Percentiles rank a stretch among this genome's conserved stretches.
Evolutionary conservation across 495 filamentous ascomycete species (phyloP).

Genomic region (Hyphodiscus hymeniophilus): DNA sequence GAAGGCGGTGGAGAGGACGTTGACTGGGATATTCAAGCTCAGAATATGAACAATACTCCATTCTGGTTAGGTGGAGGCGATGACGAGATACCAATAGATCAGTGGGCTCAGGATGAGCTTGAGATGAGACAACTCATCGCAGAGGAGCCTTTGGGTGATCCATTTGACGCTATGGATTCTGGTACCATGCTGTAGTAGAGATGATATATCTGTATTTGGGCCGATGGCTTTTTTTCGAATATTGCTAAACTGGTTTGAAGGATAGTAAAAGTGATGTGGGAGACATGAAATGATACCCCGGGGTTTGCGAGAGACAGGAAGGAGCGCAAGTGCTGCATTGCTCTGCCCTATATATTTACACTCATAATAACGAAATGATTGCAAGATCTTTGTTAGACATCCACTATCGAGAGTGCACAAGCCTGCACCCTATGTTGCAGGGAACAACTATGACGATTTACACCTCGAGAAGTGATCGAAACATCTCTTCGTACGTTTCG

Average conservation of each 20-base stretch:
- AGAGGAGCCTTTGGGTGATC: neutral
- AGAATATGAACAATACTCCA: conserved; percentile 24
- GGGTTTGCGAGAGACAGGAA: neutral
- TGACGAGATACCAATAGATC: conserved; percentile 11
- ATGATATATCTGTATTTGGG: neutral
- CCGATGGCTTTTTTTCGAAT: neutral
- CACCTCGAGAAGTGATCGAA: too few relatives aligned
- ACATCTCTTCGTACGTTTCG: too few relatives aligned
- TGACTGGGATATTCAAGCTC: conserved; percentile 13
- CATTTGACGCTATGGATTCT: neutral
- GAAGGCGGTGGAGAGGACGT: conserved; percentile 9
- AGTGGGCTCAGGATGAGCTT: conserved; percentile 27
- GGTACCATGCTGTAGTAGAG: neutral
- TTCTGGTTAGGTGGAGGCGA: conserved; percentile 36
- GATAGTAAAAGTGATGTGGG: neutral
- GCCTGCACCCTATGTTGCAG: too few relatives aligned
- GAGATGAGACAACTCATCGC: conserved; percentile 32
- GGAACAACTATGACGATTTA: too few relatives aligned
- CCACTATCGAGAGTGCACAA: too few relatives aligned
- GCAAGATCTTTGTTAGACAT: too few relatives aligned
- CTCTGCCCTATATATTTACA: neutral
- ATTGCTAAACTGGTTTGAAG: neutral
- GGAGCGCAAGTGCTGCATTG: neutral
- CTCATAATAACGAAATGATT: too few relatives aligned
- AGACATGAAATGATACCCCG: neutral